phyloP scores from a whole-genome alignment of 2,329 filamentous ascomycete genomes.

The Didymella glomerata region DNA sequence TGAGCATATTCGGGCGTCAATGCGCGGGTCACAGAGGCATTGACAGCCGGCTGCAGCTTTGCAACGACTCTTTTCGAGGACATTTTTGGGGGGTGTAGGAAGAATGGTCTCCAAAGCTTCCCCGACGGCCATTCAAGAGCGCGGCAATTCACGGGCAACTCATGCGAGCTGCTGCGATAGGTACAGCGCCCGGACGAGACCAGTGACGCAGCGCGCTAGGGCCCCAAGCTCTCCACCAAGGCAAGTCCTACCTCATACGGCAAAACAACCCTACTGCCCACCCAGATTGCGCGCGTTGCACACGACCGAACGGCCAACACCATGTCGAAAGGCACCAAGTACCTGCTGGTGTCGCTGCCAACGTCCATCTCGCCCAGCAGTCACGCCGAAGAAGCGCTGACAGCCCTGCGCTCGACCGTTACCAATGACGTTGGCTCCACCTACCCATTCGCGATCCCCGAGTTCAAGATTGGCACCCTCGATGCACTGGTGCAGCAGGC shows the following conservation, averaged over 20 bases:
- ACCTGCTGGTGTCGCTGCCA: constrained; percentile 89
- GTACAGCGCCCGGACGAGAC: constrained; percentile 9
- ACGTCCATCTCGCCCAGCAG: constrained; percentile 83
- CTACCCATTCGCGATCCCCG: constrained; percentile 81
- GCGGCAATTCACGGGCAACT: constrained; percentile 32
- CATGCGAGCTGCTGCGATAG: constrained; percentile 19
- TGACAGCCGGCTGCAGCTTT: constrained; percentile 38
- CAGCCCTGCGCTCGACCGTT: constrained; percentile 76
- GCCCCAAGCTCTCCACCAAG: constrained; percentile 12
- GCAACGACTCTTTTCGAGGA: constrained; percentile 38
- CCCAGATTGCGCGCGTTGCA: constrained; percentile 26
- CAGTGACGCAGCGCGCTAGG: constrained; percentile 15
- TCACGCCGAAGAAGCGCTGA: constrained; percentile 82
- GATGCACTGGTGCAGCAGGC: constrained; percentile 96
- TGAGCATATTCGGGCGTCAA: constrained; percentile 25
- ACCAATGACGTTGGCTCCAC: constrained; percentile 78
- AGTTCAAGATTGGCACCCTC: constrained; percentile 97
- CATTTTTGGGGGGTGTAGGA: constrained; percentile 37
- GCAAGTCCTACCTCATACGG: constrained; percentile 24
- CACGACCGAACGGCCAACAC: constrained; percentile 30
- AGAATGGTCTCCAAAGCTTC: constrained; percentile 17
- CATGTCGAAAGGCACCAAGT: constrained; percentile 66
- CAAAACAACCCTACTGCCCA: constrained; percentile 27
- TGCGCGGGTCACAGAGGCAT: constrained; percentile 32
- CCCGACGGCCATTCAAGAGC: constrained; percentile 17